Base-by-base conservation (phyloP, 495 filamentous ascomycete species). In the Lepidopterella palustris region DNA sequence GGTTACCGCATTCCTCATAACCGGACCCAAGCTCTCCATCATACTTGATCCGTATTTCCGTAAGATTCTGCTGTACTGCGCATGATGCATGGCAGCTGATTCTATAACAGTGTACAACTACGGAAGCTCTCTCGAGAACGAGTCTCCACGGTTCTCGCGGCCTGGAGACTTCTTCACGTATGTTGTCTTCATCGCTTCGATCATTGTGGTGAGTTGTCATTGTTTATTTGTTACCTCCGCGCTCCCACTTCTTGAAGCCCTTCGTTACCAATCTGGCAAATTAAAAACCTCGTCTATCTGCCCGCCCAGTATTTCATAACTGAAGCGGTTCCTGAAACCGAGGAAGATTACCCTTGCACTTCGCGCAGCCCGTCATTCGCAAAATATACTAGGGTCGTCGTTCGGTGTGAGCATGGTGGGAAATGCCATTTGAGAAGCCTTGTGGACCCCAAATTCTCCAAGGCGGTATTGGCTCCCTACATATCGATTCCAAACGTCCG, bases 251-350 rank as follows among this genome's bases (percentile, higher is more conserved):
- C 57, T 25, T 55, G 58, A 26, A 27, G 57, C 11, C 63, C 24
- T 42, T 56, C 35, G 40, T 63, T 48, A 54, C 59, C 62, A 55
- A 29, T 31, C 18, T 60, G 59, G 65, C 59, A 25, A 18, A 39
- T 11, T 39, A n/a, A 50, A 60, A 71, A 86, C 88, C 87, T 92
- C 89, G 80, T 79, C 87, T 86, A 89, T 87, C 92, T 97, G 91
- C 92, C 89, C 92, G 90, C 83, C 82, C 89, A 91, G 90, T 80
- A 81, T 73, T 56, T 72, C 68, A 74, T 84, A 84, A 80, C 89
- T 92, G 88, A 84, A 81, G 84, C 90, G 91, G 89, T 96, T 96
- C 91, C 90, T 95, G 88, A 82, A 90, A 86, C 77, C 79, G 91
- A 96, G 92, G 92, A 80, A 97, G 89, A 97, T 87, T 80, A 86